Percentiles rank a stretch among this genome's conserved stretches.
Conservation (phyloP, 345 rosid genomes). For the Eucalyptus albens region DNA sequence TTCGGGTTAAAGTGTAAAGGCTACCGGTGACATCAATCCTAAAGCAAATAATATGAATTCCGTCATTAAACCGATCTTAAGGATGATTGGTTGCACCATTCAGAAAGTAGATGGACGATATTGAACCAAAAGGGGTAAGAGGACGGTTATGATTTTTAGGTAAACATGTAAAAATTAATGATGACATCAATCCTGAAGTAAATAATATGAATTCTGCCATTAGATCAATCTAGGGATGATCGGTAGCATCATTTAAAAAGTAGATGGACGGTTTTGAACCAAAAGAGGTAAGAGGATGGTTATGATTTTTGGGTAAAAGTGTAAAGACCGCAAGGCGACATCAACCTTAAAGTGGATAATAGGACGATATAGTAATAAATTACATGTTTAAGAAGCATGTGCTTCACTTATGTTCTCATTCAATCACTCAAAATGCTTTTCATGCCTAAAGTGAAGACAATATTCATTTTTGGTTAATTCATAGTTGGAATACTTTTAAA, state of each 20-base stretch:
- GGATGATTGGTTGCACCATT: background rate
- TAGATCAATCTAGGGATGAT: background rate
- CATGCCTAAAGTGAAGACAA: background rate
- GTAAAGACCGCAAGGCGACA: rapidly evolving
- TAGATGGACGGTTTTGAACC: background rate
- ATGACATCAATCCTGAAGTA: background rate
- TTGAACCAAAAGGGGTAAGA: background rate
- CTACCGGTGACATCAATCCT: rapidly evolving
- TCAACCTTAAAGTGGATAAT: background rate
- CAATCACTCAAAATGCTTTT: background rate
- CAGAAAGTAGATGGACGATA: background rate
- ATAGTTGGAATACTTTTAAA: background rate
- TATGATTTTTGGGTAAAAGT: background rate
- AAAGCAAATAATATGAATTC: background rate
- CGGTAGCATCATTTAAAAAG: background rate
- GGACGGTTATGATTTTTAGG: background rate
- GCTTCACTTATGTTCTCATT: background rate
- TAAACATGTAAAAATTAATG: background rate
- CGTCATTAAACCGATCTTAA: background rate
- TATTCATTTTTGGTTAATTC: background rate
- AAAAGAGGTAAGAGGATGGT: rapidly evolving
- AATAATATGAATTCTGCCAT: background rate
- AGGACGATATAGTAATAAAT: background rate
- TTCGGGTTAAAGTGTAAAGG: background rate
- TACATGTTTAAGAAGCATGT: background rate